Evolutionary conservation across 345 rosid genomes (phyloP), one percentile per base, ranked within the genome.

Genomic region (Hibiscus tridactylites): DNA sequence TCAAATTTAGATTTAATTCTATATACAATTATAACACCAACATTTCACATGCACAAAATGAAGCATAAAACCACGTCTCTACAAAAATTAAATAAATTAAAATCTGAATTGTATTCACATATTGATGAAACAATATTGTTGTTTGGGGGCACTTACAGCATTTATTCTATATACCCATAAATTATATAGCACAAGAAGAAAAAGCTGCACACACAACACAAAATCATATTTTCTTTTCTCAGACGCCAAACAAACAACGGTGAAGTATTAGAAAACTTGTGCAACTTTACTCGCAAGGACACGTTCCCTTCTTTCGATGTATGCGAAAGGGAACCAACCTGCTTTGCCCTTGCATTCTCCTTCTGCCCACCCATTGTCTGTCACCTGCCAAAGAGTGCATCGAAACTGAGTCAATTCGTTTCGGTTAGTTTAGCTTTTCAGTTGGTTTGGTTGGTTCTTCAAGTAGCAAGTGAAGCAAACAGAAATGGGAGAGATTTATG

Each of bases 301-400:
- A 5, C 95, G 91, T 3, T 95, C 99, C 79, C 97, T 84, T 85
- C 91, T 89, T 76, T 90, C 94, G 4, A 92, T 71, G 57, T 88
- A 95, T 21, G 87, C 88, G 44, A 77, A 88, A 50, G 97, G 97
- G 79, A 94, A 94, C 98, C 95, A 91, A 75, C 96, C 97, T 16
- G 97, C 96, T 81, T 81, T 88, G 44, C 98, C 97, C 85, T 85
- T 88, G 98, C 98, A 88, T 81, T 93, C 98, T 57, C 98, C 98
- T 80, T 93, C 98, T 0, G 97, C 98, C 98, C 98, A 93, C 17
- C 96, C 97, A 70, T 81, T 87, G 73, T 83, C 88, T 11, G 83
- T 86, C 58, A 93, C 97, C 97, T 91, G 84, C 75, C 57, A 75
- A 50, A 69, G 44, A 68, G 33, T 21, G 24, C 24, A 21, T 21